phyloP scores from a whole-genome alignment of 2,329 filamentous ascomycete genomes.

The Elsinoe fawcettii region DNA sequence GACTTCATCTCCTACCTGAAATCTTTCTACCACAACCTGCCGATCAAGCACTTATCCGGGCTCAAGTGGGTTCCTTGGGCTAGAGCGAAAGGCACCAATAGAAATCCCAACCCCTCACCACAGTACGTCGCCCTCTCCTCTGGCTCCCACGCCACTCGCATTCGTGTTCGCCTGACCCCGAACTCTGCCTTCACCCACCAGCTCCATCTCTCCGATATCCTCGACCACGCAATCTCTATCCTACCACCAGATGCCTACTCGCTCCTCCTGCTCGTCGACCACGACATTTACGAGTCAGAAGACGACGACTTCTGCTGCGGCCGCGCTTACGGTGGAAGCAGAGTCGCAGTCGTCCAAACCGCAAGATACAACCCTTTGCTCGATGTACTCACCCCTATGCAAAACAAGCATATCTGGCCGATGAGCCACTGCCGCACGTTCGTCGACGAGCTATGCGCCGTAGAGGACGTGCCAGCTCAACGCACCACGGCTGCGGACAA shows the following conservation, averaged over 20 bases:
- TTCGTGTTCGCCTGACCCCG: slow-evolving; percentile 44
- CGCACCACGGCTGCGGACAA: too few relatives aligned
- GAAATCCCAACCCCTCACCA: too few relatives aligned
- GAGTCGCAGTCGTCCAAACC: too few relatives aligned
- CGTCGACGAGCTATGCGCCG: too few relatives aligned
- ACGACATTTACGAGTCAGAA: slow-evolving; percentile 59
- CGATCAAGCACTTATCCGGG: slow-evolving; percentile 38
- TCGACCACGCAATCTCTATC: slow-evolving; percentile 48
- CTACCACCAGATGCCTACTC: slow-evolving; percentile 54
- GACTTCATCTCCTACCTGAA: slow-evolving; percentile 38
- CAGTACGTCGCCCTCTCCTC: too few relatives aligned
- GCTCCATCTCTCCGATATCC: slow-evolving; percentile 53
- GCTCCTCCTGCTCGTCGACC: slow-evolving; percentile 48
- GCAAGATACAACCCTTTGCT: too few relatives aligned
- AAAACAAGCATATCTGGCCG: too few relatives aligned
- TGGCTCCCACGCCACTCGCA: slow-evolving; percentile 35
- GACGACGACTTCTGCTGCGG: slow-evolving; percentile 62
- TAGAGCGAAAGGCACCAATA: too few relatives aligned
- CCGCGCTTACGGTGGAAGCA: slow-evolving; percentile 58
- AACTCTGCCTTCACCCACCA: slow-evolving; percentile 45
- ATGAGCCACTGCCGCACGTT: too few relatives aligned
- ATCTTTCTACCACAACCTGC: slow-evolving; percentile 49
- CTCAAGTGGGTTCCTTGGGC: not conserved
- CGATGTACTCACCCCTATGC: too few relatives aligned
- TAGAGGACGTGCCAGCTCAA: too few relatives aligned